Evolutionary conservation across 2,329 filamentous ascomycete species (phyloP).

Genomic region (Xylaria sp.): DNA sequence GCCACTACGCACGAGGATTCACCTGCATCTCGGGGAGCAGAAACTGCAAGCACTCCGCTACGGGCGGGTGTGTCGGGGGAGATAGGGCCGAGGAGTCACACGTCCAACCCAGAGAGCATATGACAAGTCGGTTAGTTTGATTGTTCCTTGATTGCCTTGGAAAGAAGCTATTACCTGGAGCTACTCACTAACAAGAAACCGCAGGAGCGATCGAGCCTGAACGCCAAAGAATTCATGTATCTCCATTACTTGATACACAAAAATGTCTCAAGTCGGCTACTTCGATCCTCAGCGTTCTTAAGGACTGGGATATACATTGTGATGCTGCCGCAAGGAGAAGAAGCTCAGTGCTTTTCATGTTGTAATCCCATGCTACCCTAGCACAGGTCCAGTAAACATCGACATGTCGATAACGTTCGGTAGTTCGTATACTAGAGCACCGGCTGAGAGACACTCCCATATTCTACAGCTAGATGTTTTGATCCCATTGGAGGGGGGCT

Average conservation of each 20-base stretch:
- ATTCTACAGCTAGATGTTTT: not conserved
- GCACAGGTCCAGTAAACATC: too few relatives aligned
- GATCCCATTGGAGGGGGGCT: not conserved
- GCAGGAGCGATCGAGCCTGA: not conserved
- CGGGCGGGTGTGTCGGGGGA: not conserved
- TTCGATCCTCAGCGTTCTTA: not conserved
- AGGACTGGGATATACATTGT: not conserved
- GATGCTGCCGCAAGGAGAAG: too few relatives aligned
- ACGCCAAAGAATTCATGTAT: not conserved
- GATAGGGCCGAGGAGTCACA: too few relatives aligned
- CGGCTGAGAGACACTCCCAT: not conserved
- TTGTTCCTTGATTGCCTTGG: not conserved
- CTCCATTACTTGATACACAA: not conserved
- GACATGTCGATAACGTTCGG: not conserved
- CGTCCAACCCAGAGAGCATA: not conserved
- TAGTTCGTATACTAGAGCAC: not conserved
- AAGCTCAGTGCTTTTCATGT: too few relatives aligned
- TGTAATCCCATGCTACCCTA: too few relatives aligned
- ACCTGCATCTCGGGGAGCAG: not conserved
- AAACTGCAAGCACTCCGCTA: not conserved
- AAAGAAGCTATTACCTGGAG: not conserved
- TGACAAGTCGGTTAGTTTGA: not conserved
- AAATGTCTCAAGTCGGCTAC: not conserved
- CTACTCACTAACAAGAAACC: not conserved
- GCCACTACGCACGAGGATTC: not conserved